A percentile compares a stretch with the other conserved stretches of the same genome.
phyloP scores from a whole-genome alignment of 192 early-diverging fungal genomes.

The Entrophospora sp. region DNA sequence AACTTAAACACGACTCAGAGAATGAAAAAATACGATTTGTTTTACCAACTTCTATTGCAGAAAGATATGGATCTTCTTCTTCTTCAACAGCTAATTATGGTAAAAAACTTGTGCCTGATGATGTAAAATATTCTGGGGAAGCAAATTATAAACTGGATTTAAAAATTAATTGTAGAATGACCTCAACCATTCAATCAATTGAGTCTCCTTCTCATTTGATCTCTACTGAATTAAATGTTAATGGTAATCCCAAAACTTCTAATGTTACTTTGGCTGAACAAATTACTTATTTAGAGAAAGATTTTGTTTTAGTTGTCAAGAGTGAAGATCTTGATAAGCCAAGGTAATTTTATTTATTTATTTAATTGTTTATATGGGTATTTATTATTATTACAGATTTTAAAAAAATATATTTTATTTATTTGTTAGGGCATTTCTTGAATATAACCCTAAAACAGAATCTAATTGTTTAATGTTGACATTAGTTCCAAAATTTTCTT shows the following conservation, averaged over 20 bases:
- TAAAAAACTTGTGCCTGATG: too few species aligned
- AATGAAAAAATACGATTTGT: slow-evolving; percentile 36
- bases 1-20: slow-evolving; percentile 37
- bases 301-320: slow-evolving; percentile 17
- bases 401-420: too few species aligned
- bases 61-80: slow-evolving; percentile 26
- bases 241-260: not conserved
- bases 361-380: not conserved
- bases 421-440: slow-evolving; percentile 12
- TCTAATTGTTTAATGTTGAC: slow-evolving; percentile 19
- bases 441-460: slow-evolving; percentile 11
- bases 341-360: not conserved
- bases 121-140: not conserved
- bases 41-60: slow-evolving; percentile 32
- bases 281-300: slow-evolving; percentile 9
- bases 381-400: not conserved
- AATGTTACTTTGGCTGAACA: not conserved
- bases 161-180: slow-evolving; percentile 19
- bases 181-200: slow-evolving; percentile 22
- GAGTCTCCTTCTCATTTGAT: slow-evolving; percentile 12
- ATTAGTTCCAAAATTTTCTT: slow-evolving; percentile 18
- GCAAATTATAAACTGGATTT: slow-evolving; percentile 4
- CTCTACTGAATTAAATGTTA: not conserved
- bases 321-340: slow-evolving; percentile 11
- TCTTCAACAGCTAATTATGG: not conserved